Evolutionary conservation across 148 eudicot genomes (phyloP), one percentile per base, ranked within the genome.

Genomic region (Heliosperma pusillum): DNA sequence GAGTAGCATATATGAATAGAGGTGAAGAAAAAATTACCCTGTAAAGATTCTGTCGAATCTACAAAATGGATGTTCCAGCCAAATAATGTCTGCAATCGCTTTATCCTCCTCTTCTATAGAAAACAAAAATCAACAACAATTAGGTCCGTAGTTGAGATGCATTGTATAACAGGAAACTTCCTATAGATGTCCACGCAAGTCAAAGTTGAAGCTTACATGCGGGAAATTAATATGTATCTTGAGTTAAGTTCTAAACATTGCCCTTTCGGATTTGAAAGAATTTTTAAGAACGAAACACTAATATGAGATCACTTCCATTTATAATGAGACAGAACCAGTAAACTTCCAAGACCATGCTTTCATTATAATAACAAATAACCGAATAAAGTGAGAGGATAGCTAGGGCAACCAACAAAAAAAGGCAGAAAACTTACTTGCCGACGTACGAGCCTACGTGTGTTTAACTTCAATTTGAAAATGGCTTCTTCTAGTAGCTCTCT

Each of bases 361-460:
- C n/a, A n/a, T n/a, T n/a, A n/a, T n/a, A n/a, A n/a, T n/a, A n/a
- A n/a, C n/a, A n/a, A n/a, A n/a, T n/a, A n/a, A n/a, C 30, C 30
- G 3, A 29, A 29, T 1, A 29, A 29, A 29, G 1, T 29, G 30
- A 29, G 30, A 29, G 30, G 30, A 29, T 29, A 29, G 42, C 7
- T 1, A 8, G 7, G 42, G 42, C 9, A 36, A 36, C 42, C 1
- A 36, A 36, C 40, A 1, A n/a, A 4, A 26, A n/a, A 59, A 25
- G 56, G 60, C 40, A 74, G 70, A 67, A 73, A 63, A 68, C 89
- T 86, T 89, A 95, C 97, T 84, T 95, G 99, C 30, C 96, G 99
- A 66, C 99, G 97, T 73, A 92, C 88, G 73, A 95, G 97, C 80
- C 96, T 87, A 77, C 93, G 76, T 27, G 97, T 95, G 70, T 90